Conservation (phyloP, 805 yeast genomes). For the Metschnikowia cubensis region DNA sequence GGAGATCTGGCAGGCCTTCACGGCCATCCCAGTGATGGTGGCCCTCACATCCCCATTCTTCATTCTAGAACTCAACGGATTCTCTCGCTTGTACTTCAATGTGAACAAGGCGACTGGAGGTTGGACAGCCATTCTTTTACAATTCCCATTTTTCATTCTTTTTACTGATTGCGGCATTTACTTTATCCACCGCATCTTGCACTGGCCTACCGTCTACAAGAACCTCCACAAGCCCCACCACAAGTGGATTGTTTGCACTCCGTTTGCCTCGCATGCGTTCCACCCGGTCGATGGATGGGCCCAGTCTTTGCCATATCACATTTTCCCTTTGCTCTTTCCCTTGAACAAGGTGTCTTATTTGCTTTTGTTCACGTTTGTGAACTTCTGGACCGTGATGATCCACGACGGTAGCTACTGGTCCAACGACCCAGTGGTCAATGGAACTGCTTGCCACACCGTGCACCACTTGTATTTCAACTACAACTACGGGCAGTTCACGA, state of each 20-base stretch:
- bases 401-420: constrained; percentile 97
- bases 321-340: constrained; percentile 89
- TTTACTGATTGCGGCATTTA: constrained; percentile 95
- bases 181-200: constrained; percentile 86
- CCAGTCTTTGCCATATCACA: constrained; percentile 90
- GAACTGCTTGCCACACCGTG: constrained; percentile 97
- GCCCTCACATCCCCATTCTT: constrained; percentile 87
- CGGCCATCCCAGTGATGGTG: constrained; percentile 90
- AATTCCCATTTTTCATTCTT: constrained; percentile 75
- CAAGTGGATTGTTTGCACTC: constrained; percentile 98
- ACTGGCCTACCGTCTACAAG: constrained; percentile 89
- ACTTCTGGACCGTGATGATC: constrained; percentile 98
- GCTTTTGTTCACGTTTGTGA: constrained; percentile 80
- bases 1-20: constrained; percentile 73
- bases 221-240: constrained; percentile 93
- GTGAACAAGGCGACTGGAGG: constrained; percentile 63
- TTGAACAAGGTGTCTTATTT: constrained; percentile 84
- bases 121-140: constrained; percentile 58
- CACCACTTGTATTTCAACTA: constrained; percentile 97
- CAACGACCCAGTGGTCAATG: constrained; percentile 89
- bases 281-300: constrained; percentile 96
- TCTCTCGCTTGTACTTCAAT: constrained; percentile 70
- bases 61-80: constrained; percentile 75
- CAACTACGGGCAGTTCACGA: constrained; percentile 97
- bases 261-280: constrained; percentile 97